Conservation (phyloP, 1,139 yeast species). For the Blastobotrys aristatus region DNA sequence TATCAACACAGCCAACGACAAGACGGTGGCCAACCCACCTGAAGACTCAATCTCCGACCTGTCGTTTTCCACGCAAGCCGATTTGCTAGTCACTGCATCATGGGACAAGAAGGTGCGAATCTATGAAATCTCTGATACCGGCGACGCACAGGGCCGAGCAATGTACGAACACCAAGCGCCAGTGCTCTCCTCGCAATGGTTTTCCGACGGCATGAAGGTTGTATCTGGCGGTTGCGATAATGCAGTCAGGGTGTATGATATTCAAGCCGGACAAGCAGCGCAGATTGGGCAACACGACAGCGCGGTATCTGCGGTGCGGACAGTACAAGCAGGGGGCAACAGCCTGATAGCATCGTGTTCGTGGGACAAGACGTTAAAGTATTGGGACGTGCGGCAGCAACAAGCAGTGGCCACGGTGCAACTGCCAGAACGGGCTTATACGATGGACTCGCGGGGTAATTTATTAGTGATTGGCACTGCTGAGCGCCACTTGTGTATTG, state of each 20-base stretch:
- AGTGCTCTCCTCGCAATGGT: conserved; percentile 77
- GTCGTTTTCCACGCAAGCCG: conserved; percentile 89
- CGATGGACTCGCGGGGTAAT: conserved; percentile 81
- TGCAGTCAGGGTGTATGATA: conserved; percentile 77
- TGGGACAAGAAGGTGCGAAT: conserved; percentile 97
- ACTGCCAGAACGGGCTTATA: conserved; percentile 85
- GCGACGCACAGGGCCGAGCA: conserved; percentile 76
- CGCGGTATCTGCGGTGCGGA: conserved; percentile 68
- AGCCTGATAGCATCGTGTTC: conserved; percentile 90
- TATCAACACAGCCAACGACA: conserved; percentile 69
- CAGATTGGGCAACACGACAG: conserved; percentile 87
- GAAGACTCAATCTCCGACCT: conserved; percentile 88
- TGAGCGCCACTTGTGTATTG: conserved; percentile 71
- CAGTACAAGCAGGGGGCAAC: conserved; percentile 61
- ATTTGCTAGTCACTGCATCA: conserved; percentile 70
- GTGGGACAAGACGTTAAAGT: conserved; percentile 92
- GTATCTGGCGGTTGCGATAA: conserved; percentile 93
- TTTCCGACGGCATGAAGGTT: conserved; percentile 79
- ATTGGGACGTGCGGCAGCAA: conserved; percentile 90
- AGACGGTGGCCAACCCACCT: conserved; percentile 76
- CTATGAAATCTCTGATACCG: conserved; percentile 72
- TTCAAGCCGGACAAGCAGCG: conserved; percentile 73
- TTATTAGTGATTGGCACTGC: conserved; percentile 90
- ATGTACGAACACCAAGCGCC: conserved; percentile 88
- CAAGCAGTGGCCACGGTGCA: conserved; percentile 76